phyloP scores from a whole-genome alignment of 495 filamentous ascomycete species.

The Cudoniella acicularis region DNA sequence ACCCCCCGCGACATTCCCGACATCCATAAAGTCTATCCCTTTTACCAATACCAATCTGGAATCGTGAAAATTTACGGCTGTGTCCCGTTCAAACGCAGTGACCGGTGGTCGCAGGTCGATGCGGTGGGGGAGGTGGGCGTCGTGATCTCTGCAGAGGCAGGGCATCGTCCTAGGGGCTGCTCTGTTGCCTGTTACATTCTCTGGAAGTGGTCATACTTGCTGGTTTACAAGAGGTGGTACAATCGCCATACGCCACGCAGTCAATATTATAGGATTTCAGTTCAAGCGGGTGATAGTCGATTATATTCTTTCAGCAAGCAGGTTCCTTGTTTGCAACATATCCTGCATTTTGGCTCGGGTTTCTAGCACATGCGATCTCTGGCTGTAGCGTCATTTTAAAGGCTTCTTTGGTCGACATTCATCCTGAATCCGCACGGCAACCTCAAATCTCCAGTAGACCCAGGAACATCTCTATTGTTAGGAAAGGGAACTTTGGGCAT shows the following conservation, averaged over 20 bases:
- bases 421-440: not conserved
- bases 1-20: no score
- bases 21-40: no score
- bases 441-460: not conserved
- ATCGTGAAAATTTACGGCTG: no score
- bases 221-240: not conserved
- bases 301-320: not conserved
- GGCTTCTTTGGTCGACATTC: no score
- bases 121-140: conserved; percentile 40
- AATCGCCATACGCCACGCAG: conserved; percentile 5
- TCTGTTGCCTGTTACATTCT: conserved; percentile 14
- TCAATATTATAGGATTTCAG: conserved; percentile 10
- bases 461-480: not conserved
- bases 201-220: conserved; percentile 21
- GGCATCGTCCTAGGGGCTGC: conserved; percentile 18
- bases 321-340: not conserved
- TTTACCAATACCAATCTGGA: no score
- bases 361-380: not conserved
- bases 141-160: conserved; percentile 26
- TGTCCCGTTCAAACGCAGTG: no score
- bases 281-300: not conserved
- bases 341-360: not conserved
- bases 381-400: not conserved
- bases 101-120: conserved; percentile 38
- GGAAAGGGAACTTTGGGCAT: conserved; percentile 39